Evolutionary conservation across 2,329 filamentous ascomycete species (phyloP), one percentile per base, ranked within the genome.

Genomic region (Epichloe sylvatica): DNA sequence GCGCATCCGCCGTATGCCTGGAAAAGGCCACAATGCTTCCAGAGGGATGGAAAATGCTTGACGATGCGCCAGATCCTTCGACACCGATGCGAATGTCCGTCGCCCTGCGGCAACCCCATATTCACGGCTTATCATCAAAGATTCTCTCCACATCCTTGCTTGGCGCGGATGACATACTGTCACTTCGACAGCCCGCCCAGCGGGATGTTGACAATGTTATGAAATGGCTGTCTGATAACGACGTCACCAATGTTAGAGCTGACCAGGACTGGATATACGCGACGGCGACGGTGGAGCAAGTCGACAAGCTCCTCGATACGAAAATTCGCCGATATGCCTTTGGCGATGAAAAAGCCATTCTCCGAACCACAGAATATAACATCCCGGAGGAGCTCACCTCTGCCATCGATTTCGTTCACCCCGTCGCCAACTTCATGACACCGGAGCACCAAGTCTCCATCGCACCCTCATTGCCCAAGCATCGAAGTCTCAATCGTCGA

Each of bases 381-480:
- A 59, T 76, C 2, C 73, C 74, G 0, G 62, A 62, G 4, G 53
- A 58, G 4, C 60, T 76, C 5, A 55, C 60, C 2, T 55, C 59
- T 2, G 57, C 64, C 49, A 64, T 76, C 48, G 65, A 64, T 48
- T 75, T 76, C 52, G 62, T 76, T 30, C 67, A 73, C 39, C 73
- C 74, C 0, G 58, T 76, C 40, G 62, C 66, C 50, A 71, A 75
- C 61, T 76, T 76, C 50, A 70, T 75, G 67, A 61, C 64, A 3
- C 71, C 71, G 2, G 66, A 58, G 45, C 62, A 60, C 45, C 59
- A 61, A 35, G 49, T 62, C 52, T 12, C 54, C 51, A 4, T 52
- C 23, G 17, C 52, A 15, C 30, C 47, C n/a, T 37, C 43, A 9
- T 4, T 51, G 35, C 17, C 43, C 23, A 25, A 38, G n/a, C 30